phyloP scores from a whole-genome alignment of 805 yeast species.

The Starmerella scarabaei region DNA sequence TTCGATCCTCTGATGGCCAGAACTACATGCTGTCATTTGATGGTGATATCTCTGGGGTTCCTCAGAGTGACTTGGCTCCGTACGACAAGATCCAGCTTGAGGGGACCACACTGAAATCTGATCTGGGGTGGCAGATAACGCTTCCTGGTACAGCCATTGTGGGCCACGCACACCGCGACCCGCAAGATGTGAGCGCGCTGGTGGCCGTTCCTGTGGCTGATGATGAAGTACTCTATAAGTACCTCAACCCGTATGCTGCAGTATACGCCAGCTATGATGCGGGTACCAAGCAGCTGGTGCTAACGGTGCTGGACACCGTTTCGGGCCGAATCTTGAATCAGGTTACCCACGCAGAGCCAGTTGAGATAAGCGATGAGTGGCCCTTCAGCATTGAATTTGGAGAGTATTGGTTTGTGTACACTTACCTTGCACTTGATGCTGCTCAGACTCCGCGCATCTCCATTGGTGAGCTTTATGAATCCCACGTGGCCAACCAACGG shows the following conservation, averaged over 20 bases:
- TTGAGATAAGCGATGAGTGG: conserved; percentile 32
- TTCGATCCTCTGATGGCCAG: conserved; percentile 14
- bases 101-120: neutral
- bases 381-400: conserved; percentile 47
- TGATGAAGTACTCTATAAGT: conserved; percentile 60
- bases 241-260: conserved; percentile 56
- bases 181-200: conserved; percentile 37
- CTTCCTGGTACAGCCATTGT: conserved; percentile 25
- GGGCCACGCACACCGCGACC: conserved; percentile 31
- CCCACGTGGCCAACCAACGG: conserved; percentile 40
- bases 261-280: conserved; percentile 36
- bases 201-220: conserved; percentile 58
- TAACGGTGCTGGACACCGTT: conserved; percentile 51
- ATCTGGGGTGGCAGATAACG: conserved; percentile 6
- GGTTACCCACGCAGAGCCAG: conserved; percentile 31
- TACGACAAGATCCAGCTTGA: neutral
- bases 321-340: conserved; percentile 51
- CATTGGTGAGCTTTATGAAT: conserved; percentile 70
- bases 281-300: conserved; percentile 26
- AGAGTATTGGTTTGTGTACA: conserved; percentile 72
- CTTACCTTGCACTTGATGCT: conserved; percentile 42
- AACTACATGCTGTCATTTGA: conserved; percentile 13
- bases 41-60: conserved; percentile 3
- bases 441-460: conserved; percentile 44
- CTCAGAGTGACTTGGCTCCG: neutral